phyloP scores from a whole-genome alignment of 2,329 filamentous ascomycete genomes.

The Pyrenochaeta sp. region DNA sequence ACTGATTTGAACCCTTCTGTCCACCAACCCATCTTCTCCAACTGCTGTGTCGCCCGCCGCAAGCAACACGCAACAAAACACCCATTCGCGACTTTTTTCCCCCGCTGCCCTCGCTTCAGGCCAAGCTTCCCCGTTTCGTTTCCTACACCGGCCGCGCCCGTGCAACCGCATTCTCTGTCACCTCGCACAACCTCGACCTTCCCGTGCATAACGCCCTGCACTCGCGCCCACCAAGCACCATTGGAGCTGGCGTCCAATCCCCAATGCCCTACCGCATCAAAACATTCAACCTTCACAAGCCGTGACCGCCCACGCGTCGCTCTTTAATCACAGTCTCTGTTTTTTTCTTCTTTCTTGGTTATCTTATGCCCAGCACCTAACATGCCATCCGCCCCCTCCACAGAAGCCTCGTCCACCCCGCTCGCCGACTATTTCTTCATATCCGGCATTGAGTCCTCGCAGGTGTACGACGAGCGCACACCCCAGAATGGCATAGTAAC shows the following conservation, averaged over 20 bases:
- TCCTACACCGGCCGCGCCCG: constrained; percentile 26
- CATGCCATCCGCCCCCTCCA: constrained; percentile 51
- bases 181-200: constrained; percentile 36
- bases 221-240: constrained; percentile 38
- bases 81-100: constrained; percentile 2
- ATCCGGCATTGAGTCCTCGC: constrained; percentile 61
- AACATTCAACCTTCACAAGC: constrained; percentile 34
- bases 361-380: constrained; percentile 36
- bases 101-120: constrained; percentile 25
- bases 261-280: constrained; percentile 44
- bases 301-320: constrained; percentile 32
- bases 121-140: constrained; percentile 21
- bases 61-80: constrained; percentile 1
- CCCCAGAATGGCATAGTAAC: constrained; percentile 38
- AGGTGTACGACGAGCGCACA: constrained; percentile 59
- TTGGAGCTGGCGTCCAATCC: constrained; percentile 43
- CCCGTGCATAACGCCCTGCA: constrained; percentile 26
- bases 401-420: constrained; percentile 59
- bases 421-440: constrained; percentile 75
- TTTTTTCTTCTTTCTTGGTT: constrained; percentile 30
- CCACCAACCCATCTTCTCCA: constrained; percentile 4
- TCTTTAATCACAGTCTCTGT: constrained; percentile 23
- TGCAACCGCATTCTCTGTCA: constrained; percentile 36
- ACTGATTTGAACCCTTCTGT: constrained; percentile 15
- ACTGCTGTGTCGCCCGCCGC: constrained; percentile 9